These are phyloP conservation scores for Trichosporon ovoides DNA, from an alignment of 1,284 basidiomycete species.

Conservation along the genomic window DNA sequence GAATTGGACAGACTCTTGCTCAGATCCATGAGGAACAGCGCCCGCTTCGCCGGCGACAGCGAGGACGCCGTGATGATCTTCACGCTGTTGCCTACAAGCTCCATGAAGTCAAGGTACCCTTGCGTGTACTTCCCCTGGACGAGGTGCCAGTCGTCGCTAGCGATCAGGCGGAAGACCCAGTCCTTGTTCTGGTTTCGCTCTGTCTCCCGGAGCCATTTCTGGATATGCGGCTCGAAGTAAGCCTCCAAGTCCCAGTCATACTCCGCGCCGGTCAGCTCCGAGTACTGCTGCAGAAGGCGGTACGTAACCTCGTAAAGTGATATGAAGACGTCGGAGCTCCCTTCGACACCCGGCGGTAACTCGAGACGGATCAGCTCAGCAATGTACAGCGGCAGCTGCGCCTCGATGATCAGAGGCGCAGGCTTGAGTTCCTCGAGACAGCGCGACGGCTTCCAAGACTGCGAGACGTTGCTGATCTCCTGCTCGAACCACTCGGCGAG, in stretches of 20 bases:
- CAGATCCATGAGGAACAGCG: slow-evolving; percentile 46
- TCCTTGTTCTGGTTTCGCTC: slow-evolving; percentile 42
- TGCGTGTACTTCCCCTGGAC: slow-evolving; percentile 42
- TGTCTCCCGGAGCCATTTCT: slow-evolving; percentile 44
- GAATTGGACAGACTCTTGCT: slow-evolving; percentile 43
- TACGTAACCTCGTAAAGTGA: slow-evolving; percentile 42
- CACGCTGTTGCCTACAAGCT: slow-evolving; percentile 41
- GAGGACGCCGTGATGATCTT: slow-evolving; percentile 42
- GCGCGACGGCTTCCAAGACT: slow-evolving; percentile 31
- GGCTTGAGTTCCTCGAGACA: slow-evolving; percentile 36
- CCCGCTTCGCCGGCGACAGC: slow-evolving; percentile 44
- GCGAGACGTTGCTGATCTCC: slow-evolving; percentile 34
- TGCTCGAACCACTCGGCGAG: slow-evolving; percentile 44
- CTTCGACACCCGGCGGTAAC: slow-evolving; percentile 25
- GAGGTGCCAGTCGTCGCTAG: slow-evolving; percentile 34
- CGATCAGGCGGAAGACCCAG: slow-evolving; percentile 46
- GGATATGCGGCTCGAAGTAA: slow-evolving; percentile 49
- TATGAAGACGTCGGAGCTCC: slow-evolving; percentile 37
- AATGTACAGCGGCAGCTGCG: slow-evolving; percentile 46
- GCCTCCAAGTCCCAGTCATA: slow-evolving; percentile 44
- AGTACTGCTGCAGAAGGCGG: slow-evolving; percentile 38
- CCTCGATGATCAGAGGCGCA: slow-evolving; percentile 39
- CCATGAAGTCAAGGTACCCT: slow-evolving; percentile 47
- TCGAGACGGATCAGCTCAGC: slow-evolving; percentile 46
- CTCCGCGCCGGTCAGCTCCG: slow-evolving; percentile 34